Conservation (phyloP, 768 basidiomycete genomes). For the Boletus sensibilis region DNA sequence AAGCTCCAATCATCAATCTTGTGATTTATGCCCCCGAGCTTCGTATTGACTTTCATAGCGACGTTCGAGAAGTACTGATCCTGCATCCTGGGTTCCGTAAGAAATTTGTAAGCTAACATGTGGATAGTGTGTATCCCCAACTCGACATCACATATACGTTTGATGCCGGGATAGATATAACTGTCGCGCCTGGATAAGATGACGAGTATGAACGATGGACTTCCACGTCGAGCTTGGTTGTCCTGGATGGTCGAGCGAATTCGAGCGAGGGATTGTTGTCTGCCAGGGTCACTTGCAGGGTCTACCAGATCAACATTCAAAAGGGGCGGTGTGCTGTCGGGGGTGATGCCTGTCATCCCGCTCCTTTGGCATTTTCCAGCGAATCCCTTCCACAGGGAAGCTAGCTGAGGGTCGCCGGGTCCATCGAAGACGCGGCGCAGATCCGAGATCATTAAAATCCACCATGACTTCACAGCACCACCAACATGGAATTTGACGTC, state of each 20-base stretch:
- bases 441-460: slow-evolving; percentile 64
- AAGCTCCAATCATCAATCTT: slow-evolving; percentile 57
- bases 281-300: slow-evolving; percentile 33
- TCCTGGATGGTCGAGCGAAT: slow-evolving; percentile 44
- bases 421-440: slow-evolving; percentile 38
- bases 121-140: slow-evolving; percentile 77
- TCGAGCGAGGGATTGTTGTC: slow-evolving; percentile 35
- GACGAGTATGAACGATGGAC: slow-evolving; percentile 68
- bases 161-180: slow-evolving; percentile 78
- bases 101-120: slow-evolving; percentile 63
- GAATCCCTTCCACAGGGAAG: slow-evolving; percentile 51
- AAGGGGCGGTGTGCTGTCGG: slow-evolving; percentile 38
- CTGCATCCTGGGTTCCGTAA: slow-evolving; percentile 53
- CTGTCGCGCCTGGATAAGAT: slow-evolving; percentile 67
- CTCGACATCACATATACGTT: slow-evolving; percentile 70
- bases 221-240: slow-evolving; percentile 26
- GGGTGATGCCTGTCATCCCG: slow-evolving; percentile 64
- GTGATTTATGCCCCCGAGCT: slow-evolving; percentile 82
- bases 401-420: slow-evolving; percentile 33
- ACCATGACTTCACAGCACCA: slow-evolving; percentile 55
- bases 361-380: slow-evolving; percentile 51
- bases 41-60: slow-evolving; percentile 78
- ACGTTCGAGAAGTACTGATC: slow-evolving; percentile 84
- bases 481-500: slow-evolving; percentile 66
- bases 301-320: slow-evolving; percentile 21